Evolutionary conservation across 2,329 filamentous ascomycete genomes (phyloP).

Genomic region (Pseudocercospora crystallina): DNA sequence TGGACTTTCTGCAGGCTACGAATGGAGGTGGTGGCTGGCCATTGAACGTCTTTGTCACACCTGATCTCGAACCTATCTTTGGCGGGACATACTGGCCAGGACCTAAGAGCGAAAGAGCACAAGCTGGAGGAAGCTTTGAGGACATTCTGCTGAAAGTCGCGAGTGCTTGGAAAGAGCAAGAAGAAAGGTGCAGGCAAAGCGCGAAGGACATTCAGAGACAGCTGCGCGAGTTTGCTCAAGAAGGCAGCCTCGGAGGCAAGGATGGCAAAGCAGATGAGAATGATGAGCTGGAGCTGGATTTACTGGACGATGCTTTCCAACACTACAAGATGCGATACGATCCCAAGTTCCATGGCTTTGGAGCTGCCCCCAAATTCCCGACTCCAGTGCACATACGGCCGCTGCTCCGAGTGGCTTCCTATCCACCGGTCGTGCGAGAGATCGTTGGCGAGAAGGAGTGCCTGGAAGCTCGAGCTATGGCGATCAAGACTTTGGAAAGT

Average conservation of each 20-base stretch:
- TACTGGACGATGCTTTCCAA: slow-evolving; percentile 84
- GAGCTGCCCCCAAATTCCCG: slow-evolving; percentile 77
- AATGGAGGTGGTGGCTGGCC: slow-evolving; percentile 92
- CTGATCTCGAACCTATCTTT: slow-evolving; percentile 89
- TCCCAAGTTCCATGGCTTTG: slow-evolving; percentile 73
- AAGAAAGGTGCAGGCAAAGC: slow-evolving; percentile 76
- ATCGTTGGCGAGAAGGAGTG: slow-evolving; percentile 85
- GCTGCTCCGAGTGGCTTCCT: slow-evolving; percentile 70
- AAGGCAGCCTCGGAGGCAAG: slow-evolving; percentile 64
- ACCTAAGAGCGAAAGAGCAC: slow-evolving; percentile 58
- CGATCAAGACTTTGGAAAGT: slow-evolving; percentile 72
- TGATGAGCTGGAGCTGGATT: slow-evolving; percentile 80
- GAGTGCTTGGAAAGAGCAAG: slow-evolving; percentile 76
- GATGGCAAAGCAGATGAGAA: slow-evolving; percentile 40
- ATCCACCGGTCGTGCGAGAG: slow-evolving; percentile 71
- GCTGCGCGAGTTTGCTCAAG: slow-evolving; percentile 81
- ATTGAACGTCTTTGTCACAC: slow-evolving; percentile 92
- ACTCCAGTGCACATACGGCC: slow-evolving; percentile 84
- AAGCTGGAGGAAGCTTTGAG: slow-evolving; percentile 71
- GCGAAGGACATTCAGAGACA: slow-evolving; percentile 79
- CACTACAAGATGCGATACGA: slow-evolving; percentile 83
- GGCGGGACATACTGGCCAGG: slow-evolving; percentile 96
- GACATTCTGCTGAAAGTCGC: slow-evolving; percentile 77
- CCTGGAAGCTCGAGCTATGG: slow-evolving; percentile 72
- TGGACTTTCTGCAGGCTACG: slow-evolving; percentile 96